Conservation (phyloP, 495 filamentous ascomycete species). For the Poronia punctata region DNA sequence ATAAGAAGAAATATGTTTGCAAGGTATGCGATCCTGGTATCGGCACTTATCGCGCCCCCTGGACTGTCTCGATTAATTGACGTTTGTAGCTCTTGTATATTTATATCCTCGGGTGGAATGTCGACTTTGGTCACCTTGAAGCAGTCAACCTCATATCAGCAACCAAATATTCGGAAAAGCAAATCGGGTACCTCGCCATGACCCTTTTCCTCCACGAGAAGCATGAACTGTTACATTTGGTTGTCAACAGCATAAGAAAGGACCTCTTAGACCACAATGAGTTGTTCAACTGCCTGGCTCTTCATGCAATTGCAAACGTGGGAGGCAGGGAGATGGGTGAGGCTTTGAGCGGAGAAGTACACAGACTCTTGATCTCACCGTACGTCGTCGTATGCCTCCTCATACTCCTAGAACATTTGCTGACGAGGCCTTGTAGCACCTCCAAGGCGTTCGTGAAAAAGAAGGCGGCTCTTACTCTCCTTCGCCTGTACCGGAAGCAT, state of each 20-base stretch:
- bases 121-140: conserved; percentile 98
- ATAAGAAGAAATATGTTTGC: conserved; percentile 99
- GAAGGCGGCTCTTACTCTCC: conserved; percentile 94
- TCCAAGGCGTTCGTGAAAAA: conserved; percentile 99
- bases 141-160: conserved; percentile 96
- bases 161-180: conserved; percentile 97
- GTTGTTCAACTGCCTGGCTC: conserved; percentile 92
- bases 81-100: conserved; percentile 78
- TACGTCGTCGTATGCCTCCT: conserved; percentile 39
- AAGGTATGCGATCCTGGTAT: conserved; percentile 60
- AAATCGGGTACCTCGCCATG: conserved; percentile 97
- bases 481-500: conserved; percentile 91
- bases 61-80: conserved; percentile 14
- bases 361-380: conserved; percentile 92
- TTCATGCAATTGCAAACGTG: conserved; percentile 98
- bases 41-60: background rate
- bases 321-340: conserved; percentile 96
- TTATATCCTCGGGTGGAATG: conserved; percentile 98
- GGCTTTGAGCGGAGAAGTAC: conserved; percentile 86
- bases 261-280: conserved; percentile 93
- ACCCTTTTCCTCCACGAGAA: conserved; percentile 96
- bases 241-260: conserved; percentile 98
- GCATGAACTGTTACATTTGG: conserved; percentile 90
- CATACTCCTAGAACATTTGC: background rate
- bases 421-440: conserved; percentile 47